Evolutionary conservation across 1,139 yeast genomes (phyloP), one percentile per base, ranked within the genome.

Genomic region (Protomyces inundatus): DNA sequence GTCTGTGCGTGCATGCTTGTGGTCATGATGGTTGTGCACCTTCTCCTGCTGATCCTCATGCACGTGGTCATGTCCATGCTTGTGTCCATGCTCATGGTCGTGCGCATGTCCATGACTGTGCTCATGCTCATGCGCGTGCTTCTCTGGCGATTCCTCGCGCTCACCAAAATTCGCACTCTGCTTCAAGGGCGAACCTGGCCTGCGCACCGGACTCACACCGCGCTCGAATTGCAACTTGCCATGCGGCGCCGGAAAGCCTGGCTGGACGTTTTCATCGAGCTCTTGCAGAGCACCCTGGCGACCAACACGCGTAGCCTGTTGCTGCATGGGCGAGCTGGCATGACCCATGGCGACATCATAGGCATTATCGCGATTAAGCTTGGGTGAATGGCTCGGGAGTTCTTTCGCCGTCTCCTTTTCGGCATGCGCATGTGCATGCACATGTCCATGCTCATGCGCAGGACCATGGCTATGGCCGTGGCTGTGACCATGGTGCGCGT

Each of bases 401-500:
- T 33, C 54, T 34, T 33, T 50, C 16, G 9, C 35, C 2, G 34
- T 9, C 4, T 42, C 32, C 23, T n/a, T 12, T 4, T 48, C 52
- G 62, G 58, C 68, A 65, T 74, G 79, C 3, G 68, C 69, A 64
- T 76, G 78, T 3, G 73, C 72, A 65, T 76, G 78, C 4, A 73
- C 72, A 65, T 59, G 56, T 30, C 14, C 10, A 64, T 76, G 78
- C 4, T 73, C 72, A 65, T 76, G 74, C 9, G 42, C 46, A 45
- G 52, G 56, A 40, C 14, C 10, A 45, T 75, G 74, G 3, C 79
- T 79, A 65, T 80, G 83, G n/a, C 37, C 10, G 14, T 50, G 54
- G 4, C 37, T 32, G 23, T 34, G 37, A 23, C 56, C 57, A 16
- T 42, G 48, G 69, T 83, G 85, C 1, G 89, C 91, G 73, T 91